Conservation (phyloP, 169 alveolate genomes). For the Plasmodium vivax region DNA sequence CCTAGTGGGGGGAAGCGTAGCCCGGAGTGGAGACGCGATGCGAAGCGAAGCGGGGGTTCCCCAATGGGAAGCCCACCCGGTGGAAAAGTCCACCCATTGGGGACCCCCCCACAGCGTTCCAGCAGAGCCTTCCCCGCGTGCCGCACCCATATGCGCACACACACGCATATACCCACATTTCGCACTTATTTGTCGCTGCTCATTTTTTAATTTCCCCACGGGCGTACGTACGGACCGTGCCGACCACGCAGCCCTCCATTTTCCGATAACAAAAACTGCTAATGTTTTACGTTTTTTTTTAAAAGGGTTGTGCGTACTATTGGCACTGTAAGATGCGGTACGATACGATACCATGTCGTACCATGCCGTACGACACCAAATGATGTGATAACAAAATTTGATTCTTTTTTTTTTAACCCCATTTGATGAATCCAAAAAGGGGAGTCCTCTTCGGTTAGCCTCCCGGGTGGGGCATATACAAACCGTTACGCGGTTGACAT, state of each 20-base stretch:
- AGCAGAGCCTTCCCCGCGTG: not conserved
- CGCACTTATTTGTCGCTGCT: not conserved
- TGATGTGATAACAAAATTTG: not conserved
- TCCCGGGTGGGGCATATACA: not conserved
- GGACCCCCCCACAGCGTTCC: not conserved
- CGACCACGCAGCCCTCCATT: not conserved
- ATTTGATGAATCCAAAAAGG: not conserved
- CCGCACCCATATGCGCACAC: not conserved
- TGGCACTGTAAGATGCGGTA: not conserved
- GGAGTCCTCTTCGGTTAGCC: not conserved
- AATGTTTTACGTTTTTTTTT: conserved; percentile 2
- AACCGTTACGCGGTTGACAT: not conserved
- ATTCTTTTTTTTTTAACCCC: not conserved
- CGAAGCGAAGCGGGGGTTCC: not conserved
- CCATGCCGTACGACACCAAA: not conserved
- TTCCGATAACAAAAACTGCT: not conserved
- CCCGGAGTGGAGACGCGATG: no score
- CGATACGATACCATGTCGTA: not conserved
- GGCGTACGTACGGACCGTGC: not conserved
- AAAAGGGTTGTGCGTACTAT: not conserved
- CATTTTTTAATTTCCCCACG: not conserved
- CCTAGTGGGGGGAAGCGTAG: not conserved
- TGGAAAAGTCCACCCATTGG: not conserved
- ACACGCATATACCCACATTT: not conserved
- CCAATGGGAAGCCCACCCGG: not conserved